A percentile compares a stretch with the other conserved stretches of the same genome.
Evolutionary conservation across 2,329 filamentous ascomycete species (phyloP).

Genomic region (Penicillium sp.): DNA sequence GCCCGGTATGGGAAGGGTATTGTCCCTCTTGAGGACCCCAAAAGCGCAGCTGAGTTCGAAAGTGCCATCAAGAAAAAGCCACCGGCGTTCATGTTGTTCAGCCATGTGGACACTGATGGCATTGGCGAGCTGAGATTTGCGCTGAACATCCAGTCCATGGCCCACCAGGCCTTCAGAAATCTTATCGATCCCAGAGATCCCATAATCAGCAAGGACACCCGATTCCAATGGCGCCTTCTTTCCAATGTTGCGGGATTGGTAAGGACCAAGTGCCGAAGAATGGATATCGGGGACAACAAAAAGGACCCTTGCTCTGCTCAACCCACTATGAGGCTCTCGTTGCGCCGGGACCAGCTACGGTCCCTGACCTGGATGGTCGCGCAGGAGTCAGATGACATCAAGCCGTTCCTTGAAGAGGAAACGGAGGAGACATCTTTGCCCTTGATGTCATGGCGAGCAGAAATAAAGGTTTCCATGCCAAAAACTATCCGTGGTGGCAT

Average conservation of each 20-base stretch:
- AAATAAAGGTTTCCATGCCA: slow-evolving; percentile 43
- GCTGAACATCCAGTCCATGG: slow-evolving; percentile 36
- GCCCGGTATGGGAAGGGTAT: slow-evolving; percentile 13
- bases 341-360: slow-evolving; percentile 52
- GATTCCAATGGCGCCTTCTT: slow-evolving; percentile 46
- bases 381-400: slow-evolving; percentile 46
- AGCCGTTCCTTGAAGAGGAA: slow-evolving; percentile 51
- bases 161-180: slow-evolving; percentile 35
- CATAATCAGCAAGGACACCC: slow-evolving; percentile 12
- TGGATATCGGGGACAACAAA: slow-evolving; percentile 45
- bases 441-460: slow-evolving; percentile 54
- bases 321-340: slow-evolving; percentile 31
- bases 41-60: slow-evolving; percentile 50
- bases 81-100: slow-evolving; percentile 40
- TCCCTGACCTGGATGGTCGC: slow-evolving; percentile 57
- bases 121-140: slow-evolving; percentile 38
- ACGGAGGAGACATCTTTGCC: slow-evolving; percentile 53
- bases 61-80: slow-evolving; percentile 48
- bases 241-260: slow-evolving; percentile 42
- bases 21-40: slow-evolving; percentile 46
- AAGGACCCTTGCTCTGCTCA: slow-evolving; percentile 29
- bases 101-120: slow-evolving; percentile 27
- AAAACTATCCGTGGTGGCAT: slow-evolving; percentile 54
- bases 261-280: slow-evolving; percentile 35
- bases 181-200: slow-evolving; percentile 14